phyloP scores from a whole-genome alignment of 371 early-diverging fungal species.

The Batrachochytrium dendrobatidis region DNA sequence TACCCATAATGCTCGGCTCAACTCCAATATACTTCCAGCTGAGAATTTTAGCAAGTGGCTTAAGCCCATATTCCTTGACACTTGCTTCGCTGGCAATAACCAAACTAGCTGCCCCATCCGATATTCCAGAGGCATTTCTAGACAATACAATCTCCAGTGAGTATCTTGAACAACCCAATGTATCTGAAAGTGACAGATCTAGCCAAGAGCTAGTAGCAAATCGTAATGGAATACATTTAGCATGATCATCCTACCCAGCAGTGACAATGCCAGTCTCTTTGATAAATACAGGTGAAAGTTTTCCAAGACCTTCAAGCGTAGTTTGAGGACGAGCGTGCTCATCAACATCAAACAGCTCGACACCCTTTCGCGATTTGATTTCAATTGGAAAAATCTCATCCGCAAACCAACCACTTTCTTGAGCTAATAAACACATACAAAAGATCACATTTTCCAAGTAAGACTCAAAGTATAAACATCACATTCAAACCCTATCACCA shows the following conservation, averaged over 20 bases:
- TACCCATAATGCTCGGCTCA: conserved; percentile 55
- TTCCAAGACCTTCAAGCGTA: conserved; percentile 67
- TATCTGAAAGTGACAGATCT: background rate
- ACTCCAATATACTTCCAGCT: conserved; percentile 76
- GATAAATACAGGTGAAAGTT: conserved; percentile 83
- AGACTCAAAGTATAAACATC: no score
- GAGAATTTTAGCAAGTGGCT: conserved; percentile 81
- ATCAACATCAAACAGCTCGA: conserved; percentile 56
- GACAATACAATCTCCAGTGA: background rate
- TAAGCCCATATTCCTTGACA: conserved; percentile 69
- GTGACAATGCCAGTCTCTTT: conserved; percentile 82
- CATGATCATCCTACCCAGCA: conserved; percentile 56
- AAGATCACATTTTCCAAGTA: no score
- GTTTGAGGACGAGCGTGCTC: conserved; percentile 88
- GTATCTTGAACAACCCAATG: background rate
- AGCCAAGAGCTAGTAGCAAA: background rate
- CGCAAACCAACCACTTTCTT: conserved; percentile 64
- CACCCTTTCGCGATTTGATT: conserved; percentile 69
- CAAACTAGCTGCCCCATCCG: conserved; percentile 92
- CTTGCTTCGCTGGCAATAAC: conserved; percentile 83
- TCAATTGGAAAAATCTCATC: conserved; percentile 84
- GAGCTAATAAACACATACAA: conserved; percentile 42
- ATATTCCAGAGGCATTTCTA: conserved; percentile 88
- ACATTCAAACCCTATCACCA: no score
- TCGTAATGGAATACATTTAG: background rate